Conservation (phyloP, 2,329 filamentous ascomycete species). For the Gaeumannomyces tritici region DNA sequence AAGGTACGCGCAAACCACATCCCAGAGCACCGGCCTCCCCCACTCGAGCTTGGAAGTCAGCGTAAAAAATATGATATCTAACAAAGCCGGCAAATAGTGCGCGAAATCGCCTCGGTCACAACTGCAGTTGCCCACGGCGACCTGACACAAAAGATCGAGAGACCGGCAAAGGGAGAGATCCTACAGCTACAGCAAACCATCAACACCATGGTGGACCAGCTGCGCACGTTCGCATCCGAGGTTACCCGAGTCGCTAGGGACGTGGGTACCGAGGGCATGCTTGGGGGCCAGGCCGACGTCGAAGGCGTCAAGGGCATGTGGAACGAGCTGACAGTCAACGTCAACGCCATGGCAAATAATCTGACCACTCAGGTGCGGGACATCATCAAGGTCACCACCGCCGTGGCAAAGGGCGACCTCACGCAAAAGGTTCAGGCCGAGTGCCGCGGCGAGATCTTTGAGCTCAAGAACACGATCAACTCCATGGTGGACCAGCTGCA, state of each 20-base stretch:
- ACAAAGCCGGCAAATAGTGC: constrained; percentile 35
- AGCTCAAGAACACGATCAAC: constrained; percentile 97
- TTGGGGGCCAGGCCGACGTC: constrained; percentile 75
- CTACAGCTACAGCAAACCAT: constrained; percentile 77
- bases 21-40: neutral
- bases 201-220: constrained; percentile 82
- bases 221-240: constrained; percentile 75
- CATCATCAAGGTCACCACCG: constrained; percentile 75
- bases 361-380: constrained; percentile 85
- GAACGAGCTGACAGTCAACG: constrained; percentile 79
- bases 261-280: constrained; percentile 74
- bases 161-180: constrained; percentile 73
- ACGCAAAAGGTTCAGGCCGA: constrained; percentile 95
- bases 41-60: neutral
- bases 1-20: constrained; percentile 33
- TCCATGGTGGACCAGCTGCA: constrained; percentile 98
- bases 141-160: constrained; percentile 74
- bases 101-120: constrained; percentile 77
- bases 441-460: constrained; percentile 83
- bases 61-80: neutral
- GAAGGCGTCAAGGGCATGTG: constrained; percentile 81
- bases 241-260: constrained; percentile 76
- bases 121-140: constrained; percentile 77
- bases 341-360: constrained; percentile 83
- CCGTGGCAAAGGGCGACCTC: constrained; percentile 74